Evolutionary conservation across 306 rosid genomes (phyloP).

Genomic region (Leucaena leucocephala): DNA sequence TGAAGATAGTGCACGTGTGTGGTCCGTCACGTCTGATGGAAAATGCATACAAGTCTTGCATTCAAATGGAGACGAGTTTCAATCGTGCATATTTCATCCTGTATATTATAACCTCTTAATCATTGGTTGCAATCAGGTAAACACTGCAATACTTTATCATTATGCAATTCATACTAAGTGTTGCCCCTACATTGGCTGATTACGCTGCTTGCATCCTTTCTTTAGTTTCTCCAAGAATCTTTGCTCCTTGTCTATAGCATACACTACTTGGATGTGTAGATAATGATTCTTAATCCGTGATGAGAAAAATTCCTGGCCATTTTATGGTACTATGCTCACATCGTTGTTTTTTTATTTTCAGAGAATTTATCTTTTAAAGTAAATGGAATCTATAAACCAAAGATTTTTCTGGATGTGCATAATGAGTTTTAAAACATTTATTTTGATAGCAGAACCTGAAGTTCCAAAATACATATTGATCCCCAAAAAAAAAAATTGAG

Average conservation of each 20-base stretch:
- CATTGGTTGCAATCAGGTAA: slow-evolving; percentile 69
- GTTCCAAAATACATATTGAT: not conserved
- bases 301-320: not conserved
- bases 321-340: not conserved
- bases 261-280: not conserved
- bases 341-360: not conserved
- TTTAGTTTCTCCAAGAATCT: not conserved
- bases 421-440: not conserved
- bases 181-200: slow-evolving; percentile 7
- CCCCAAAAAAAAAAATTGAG: not conserved
- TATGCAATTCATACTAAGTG: slow-evolving; percentile 4
- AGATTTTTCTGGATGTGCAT: not conserved
- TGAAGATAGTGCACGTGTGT: slow-evolving; percentile 60
- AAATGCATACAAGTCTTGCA: slow-evolving; percentile 52
- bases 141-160: not conserved
- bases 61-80: slow-evolving; percentile 60
- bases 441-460: not conserved
- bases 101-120: slow-evolving; percentile 45
- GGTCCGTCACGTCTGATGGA: slow-evolving; percentile 48
- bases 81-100: slow-evolving; percentile 69
- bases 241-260: not conserved
- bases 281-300: not conserved
- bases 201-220: not conserved
- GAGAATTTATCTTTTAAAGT: not conserved
- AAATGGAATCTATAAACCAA: not conserved